Evolutionary conservation across 1,284 basidiomycete species (phyloP), one percentile per base, ranked within the genome.

Genomic region (Psilocybe mexicana): DNA sequence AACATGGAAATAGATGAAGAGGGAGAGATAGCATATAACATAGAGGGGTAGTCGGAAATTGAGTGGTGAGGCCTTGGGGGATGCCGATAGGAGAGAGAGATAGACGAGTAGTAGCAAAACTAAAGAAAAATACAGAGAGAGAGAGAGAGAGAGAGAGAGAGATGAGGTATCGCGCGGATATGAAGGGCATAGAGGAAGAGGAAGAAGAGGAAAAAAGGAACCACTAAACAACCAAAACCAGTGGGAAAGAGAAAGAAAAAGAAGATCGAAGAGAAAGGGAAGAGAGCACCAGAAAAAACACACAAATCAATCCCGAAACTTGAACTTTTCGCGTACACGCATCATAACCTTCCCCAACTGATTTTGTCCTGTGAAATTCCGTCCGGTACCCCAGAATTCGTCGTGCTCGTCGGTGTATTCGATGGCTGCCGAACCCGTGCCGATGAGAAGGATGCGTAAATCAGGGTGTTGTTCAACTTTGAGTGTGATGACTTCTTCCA

Each of bases 381-480:
- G 66, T 2, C 77, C 78, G 38, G 72, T 59, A 14, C 78, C 78
- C 79, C 79, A 80, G 62, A 78, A 81, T 49, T 65, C 63, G 61
- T 81, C 79, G 18, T 69, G 66, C 0, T 74, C 72, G 67, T 81
- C 76, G 3, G 56, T 52, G 43, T 68, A 70, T 12, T 68, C 58
- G 6, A 70, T 58, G 18, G 45, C 28, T 6, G 61, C 62, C 11
- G 50, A 54, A 7, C 70, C 71, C 0, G 79, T 81, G 3, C 59
- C 61, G 12, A 80, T 64, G 38, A 81, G 69, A 55, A 70, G 61
- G 25, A 62, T 57, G 43, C 70, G 71, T 44, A 81, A 65, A 46
- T 75, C 66, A 6, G 54, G 58, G 56, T 81, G 74, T 57, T 80
- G 79, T 6, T 61, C 70, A 42, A 81, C 79, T 61, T 80, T 80